Percentiles rank a stretch among this genome's conserved stretches.
These are phyloP conservation scores for Albugo laibachii DNA, from an alignment of 352 stramenopile species.

Conservation along the genomic window DNA sequence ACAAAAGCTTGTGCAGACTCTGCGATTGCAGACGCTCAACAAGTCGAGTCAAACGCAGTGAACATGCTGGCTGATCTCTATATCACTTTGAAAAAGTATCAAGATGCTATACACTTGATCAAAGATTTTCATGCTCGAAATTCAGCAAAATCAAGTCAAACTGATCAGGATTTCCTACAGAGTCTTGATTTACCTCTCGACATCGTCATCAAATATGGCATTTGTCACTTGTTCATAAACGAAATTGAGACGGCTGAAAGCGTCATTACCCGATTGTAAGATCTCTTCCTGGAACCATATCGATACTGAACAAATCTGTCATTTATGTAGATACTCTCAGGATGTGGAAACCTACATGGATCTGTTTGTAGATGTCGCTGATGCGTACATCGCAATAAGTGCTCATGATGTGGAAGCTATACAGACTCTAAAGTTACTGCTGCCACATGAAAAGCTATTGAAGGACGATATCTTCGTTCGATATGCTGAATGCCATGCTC, in stretches of 20 bases:
- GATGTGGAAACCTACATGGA: conserved; percentile 72
- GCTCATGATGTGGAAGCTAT: conserved; percentile 43
- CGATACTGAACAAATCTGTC: neutral
- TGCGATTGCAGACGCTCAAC: conserved; percentile 12
- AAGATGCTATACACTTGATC: conserved; percentile 58
- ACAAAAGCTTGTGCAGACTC: conserved; percentile 15
- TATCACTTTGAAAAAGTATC: conserved; percentile 73
- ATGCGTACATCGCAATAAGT: conserved; percentile 53
- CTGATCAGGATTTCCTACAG: neutral
- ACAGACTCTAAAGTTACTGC: conserved; percentile 40
- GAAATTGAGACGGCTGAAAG: conserved; percentile 51
- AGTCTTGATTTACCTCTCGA: conserved; percentile 55
- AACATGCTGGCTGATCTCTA: conserved; percentile 79
- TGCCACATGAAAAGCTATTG: conserved; percentile 44
- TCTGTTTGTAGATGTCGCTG: conserved; percentile 64
- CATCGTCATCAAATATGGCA: conserved; percentile 76
- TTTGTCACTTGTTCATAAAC: conserved; percentile 60
- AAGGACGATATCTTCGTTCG: conserved; percentile 70
- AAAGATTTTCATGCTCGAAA: conserved; percentile 51
- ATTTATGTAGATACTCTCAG: conserved; percentile 23
- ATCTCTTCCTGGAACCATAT: neutral
- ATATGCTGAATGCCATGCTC: conserved; percentile 52
- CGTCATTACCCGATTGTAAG: conserved; percentile 55
- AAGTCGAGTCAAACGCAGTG: conserved; percentile 48
- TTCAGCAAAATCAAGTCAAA: conserved; percentile 8